A percentile compares a stretch with the other conserved stretches of the same genome.
phyloP scores from a whole-genome alignment of 805 yeast species.

The Naumovozyma castellii region DNA sequence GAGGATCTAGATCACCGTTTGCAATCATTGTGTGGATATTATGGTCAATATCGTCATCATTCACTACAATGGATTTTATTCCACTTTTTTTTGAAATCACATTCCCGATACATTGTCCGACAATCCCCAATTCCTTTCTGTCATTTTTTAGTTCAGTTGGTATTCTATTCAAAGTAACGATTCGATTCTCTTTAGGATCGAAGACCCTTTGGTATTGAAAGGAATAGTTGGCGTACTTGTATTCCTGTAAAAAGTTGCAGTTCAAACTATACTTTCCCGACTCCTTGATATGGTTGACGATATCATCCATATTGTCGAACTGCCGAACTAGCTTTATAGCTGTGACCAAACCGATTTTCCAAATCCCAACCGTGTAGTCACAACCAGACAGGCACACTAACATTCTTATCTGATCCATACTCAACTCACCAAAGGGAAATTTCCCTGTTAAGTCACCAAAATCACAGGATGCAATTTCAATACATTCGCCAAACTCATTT shows the following conservation, averaged over 20 bases:
- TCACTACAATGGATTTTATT: conserved; percentile 17
- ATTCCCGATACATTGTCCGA: conserved; percentile 30
- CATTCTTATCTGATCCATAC: conserved; percentile 50
- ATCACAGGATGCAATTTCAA: conserved; percentile 50
- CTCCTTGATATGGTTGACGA: conserved; percentile 39
- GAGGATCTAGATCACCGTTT: conserved; percentile 59
- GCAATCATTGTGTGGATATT: conserved; percentile 50
- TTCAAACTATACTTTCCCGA: conserved; percentile 44
- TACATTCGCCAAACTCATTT: conserved; percentile 54
- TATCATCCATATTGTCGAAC: conserved; percentile 41
- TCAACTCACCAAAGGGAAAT: conserved; percentile 40
- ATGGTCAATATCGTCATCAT: conserved; percentile 30
- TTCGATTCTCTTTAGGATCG: conserved; percentile 41
- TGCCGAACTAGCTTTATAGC: conserved; percentile 50
- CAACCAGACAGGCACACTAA: conserved; percentile 87
- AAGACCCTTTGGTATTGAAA: conserved; percentile 79
- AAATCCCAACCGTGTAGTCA: conserved; percentile 81
- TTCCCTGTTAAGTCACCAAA: conserved; percentile 38
- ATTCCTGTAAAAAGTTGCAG: conserved; percentile 49
- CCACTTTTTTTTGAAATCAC: conserved; percentile 19
- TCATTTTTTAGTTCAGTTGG: conserved; percentile 28
- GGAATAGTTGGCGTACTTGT: conserved; percentile 58
- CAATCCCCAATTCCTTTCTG: neutral
- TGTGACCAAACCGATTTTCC: conserved; percentile 66
- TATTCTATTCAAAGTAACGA: conserved; percentile 51